These are phyloP conservation scores for Penicillium waksmanii DNA, from an alignment of 495 filamentous ascomycete species.

Conservation along the genomic window DNA sequence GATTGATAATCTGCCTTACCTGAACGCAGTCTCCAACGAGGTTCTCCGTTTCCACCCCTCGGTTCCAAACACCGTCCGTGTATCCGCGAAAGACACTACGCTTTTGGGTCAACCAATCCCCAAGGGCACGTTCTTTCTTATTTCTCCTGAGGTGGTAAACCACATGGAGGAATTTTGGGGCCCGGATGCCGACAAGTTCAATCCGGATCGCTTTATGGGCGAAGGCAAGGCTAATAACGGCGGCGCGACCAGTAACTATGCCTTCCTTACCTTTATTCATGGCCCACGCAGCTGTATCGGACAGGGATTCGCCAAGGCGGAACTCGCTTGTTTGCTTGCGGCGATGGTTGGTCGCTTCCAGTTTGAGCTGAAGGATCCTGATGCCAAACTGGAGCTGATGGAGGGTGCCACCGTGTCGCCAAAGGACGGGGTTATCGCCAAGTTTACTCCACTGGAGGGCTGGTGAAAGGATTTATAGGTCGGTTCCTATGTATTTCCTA, in stretches of 20 bases:
- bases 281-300: constrained; percentile 85
- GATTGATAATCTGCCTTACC: constrained; percentile 60
- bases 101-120: constrained; percentile 61
- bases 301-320: constrained; percentile 75
- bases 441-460: constrained; percentile 63
- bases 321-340: constrained; percentile 83
- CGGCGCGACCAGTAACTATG: constrained; percentile 65
- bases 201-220: constrained; percentile 77
- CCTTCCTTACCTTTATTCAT: constrained; percentile 82
- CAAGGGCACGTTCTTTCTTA: constrained; percentile 55
- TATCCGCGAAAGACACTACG: constrained; percentile 63
- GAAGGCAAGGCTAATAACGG: constrained; percentile 52
- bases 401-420: constrained; percentile 66
- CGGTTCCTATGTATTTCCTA: not conserved
- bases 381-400: constrained; percentile 61
- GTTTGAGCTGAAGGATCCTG: constrained; percentile 62
- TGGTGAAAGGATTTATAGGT: constrained; percentile 50
- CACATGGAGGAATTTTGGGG: constrained; percentile 81
- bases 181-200: constrained; percentile 74
- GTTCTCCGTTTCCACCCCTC: constrained; percentile 61
- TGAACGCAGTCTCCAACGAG: constrained; percentile 66
- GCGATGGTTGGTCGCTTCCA: constrained; percentile 71
- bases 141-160: constrained; percentile 65
- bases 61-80: constrained; percentile 64
- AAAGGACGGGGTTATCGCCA: constrained; percentile 63